These are phyloP conservation scores for Xylaria venustula DNA, from an alignment of 495 filamentous ascomycete genomes.

Conservation along the genomic window DNA sequence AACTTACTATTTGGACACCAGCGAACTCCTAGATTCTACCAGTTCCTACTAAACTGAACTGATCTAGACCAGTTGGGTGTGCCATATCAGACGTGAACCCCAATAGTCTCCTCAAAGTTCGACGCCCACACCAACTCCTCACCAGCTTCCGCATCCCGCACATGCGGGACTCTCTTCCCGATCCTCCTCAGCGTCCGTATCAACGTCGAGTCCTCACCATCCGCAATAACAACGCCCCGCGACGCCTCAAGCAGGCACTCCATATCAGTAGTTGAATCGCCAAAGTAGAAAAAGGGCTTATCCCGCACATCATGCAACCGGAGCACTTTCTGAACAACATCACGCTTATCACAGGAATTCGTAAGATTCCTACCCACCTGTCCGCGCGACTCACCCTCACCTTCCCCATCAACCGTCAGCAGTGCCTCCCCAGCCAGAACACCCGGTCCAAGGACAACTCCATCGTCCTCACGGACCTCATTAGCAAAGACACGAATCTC, in stretches of 20 bases:
- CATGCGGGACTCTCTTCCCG: constrained; percentile 36
- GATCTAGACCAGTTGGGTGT: no score
- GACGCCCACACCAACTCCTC: constrained; percentile 12
- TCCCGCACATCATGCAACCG: constrained; percentile 3
- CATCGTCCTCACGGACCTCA: constrained; percentile 26
- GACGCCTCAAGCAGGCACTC: constrained; percentile 39
- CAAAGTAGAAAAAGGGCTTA: constrained; percentile 28
- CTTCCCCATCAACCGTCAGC: not conserved
- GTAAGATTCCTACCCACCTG: constrained; percentile 22
- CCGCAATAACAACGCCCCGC: constrained; percentile 38
- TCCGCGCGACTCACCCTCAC: not conserved
- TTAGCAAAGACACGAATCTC: constrained; percentile 32
- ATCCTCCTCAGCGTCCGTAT: constrained; percentile 35
- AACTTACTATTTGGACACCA: no score
- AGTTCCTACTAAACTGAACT: no score
- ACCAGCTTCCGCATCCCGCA: constrained; percentile 13
- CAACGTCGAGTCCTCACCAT: constrained; percentile 33
- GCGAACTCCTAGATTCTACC: no score
- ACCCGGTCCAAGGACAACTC: constrained; percentile 32
- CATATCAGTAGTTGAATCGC: constrained; percentile 37
- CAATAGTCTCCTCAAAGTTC: constrained; percentile 14
- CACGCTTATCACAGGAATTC: constrained; percentile 32
- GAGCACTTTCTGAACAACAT: constrained; percentile 21
- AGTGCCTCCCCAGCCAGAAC: constrained; percentile 21
- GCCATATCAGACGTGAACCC: not conserved